These are phyloP conservation scores for Mycothermus thermophilus DNA, from an alignment of 495 filamentous ascomycete species.

Conservation along the genomic window DNA sequence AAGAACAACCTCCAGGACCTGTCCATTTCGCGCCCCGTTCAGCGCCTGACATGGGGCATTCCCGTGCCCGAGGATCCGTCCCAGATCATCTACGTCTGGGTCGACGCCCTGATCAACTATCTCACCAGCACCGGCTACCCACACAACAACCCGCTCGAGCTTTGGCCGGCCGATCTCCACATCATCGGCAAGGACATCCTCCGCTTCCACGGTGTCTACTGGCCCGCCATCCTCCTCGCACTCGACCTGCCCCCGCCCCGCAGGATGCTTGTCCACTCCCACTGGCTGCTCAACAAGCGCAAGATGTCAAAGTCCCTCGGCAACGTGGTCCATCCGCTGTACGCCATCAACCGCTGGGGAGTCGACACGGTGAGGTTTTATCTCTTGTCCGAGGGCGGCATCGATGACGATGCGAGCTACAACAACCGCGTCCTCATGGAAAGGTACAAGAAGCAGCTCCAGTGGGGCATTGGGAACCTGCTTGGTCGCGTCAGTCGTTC, in stretches of 20 bases:
- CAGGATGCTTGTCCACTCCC: slow-evolving; percentile 72
- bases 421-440: slow-evolving; percentile 60
- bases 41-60: slow-evolving; percentile 79
- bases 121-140: slow-evolving; percentile 80
- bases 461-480: slow-evolving; percentile 66
- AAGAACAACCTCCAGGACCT: slow-evolving; percentile 63
- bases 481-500: slow-evolving; percentile 51
- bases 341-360: slow-evolving; percentile 79
- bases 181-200: slow-evolving; percentile 94
- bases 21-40: slow-evolving; percentile 70
- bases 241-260: slow-evolving; percentile 71
- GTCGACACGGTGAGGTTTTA: slow-evolving; percentile 81
- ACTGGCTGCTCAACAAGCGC: slow-evolving; percentile 78
- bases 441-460: slow-evolving; percentile 65
- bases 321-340: slow-evolving; percentile 91
- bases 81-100: slow-evolving; percentile 97
- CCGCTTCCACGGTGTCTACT: slow-evolving; percentile 94
- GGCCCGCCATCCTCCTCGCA: slow-evolving; percentile 91
- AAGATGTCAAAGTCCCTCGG: slow-evolving; percentile 96
- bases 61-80: slow-evolving; percentile 67
- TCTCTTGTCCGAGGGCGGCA: slow-evolving; percentile 60
- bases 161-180: slow-evolving; percentile 85
- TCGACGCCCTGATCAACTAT: slow-evolving; percentile 92
- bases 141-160: slow-evolving; percentile 45
- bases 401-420: slow-evolving; percentile 68